Evolutionary conservation across 345 rosid genomes (phyloP).

Genomic region (Syzygium grande): DNA sequence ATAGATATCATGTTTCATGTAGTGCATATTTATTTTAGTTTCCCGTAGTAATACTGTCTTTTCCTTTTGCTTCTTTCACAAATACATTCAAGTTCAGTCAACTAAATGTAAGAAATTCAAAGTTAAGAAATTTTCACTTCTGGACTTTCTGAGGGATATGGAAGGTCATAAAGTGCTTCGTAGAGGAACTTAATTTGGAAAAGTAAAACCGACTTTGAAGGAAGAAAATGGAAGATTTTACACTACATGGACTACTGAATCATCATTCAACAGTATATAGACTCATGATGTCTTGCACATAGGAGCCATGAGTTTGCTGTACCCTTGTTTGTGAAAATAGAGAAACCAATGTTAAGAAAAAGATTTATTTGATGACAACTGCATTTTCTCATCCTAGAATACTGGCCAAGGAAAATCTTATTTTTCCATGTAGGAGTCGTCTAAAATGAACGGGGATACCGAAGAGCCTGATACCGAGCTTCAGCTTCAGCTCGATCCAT

Average conservation of each 20-base stretch:
- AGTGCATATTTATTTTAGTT: rapidly evolving
- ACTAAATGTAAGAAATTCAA: neutral
- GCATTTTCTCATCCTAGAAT: neutral
- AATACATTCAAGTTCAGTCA: neutral
- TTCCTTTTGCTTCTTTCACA: neutral
- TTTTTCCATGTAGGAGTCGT: no score
- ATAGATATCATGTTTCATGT: rapidly evolving
- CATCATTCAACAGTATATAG: neutral
- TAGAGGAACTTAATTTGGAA: neutral
- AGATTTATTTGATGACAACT: neutral
- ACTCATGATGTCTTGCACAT: no score
- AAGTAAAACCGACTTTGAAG: neutral
- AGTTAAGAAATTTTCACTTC: neutral
- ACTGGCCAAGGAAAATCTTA: no score
- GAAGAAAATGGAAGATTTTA: no score
- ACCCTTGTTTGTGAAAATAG: neutral
- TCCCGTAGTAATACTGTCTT: rapidly evolving
- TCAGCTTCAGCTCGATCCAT: neutral
- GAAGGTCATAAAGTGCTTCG: neutral
- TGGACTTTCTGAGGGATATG: neutral
- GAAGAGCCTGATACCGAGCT: no score
- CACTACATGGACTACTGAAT: neutral
- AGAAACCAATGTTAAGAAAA: neutral
- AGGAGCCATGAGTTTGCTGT: neutral
- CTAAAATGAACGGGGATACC: no score